Conservation (phyloP, 495 filamentous ascomycete genomes). For the Stereocaulon alpinum region DNA sequence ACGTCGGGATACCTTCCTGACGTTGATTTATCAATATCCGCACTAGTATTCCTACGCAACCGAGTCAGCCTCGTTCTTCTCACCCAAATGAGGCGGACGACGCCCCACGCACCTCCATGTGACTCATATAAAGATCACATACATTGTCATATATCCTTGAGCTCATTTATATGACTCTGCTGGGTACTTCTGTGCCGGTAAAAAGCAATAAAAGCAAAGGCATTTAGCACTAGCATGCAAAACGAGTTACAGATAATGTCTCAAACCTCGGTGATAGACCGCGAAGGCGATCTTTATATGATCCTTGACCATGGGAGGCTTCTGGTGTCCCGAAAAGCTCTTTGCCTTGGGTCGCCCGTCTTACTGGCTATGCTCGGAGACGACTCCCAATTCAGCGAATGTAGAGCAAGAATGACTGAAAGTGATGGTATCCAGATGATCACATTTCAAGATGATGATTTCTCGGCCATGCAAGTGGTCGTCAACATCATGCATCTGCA, state of each 20-base stretch:
- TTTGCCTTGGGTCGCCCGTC: background rate
- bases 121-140: no score
- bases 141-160: background rate
- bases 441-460: slow-evolving; percentile 3
- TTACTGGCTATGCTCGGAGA: background rate
- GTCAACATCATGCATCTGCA: slow-evolving; percentile 3
- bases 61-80: no score
- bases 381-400: slow-evolving; percentile 1
- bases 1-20: no score
- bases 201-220: no score
- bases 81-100: no score
- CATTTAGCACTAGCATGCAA: background rate
- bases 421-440: background rate
- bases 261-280: background rate
- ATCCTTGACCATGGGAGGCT: background rate
- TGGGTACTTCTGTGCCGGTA: no score
- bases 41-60: no score
- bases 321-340: background rate
- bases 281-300: slow-evolving; percentile 3
- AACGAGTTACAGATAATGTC: background rate
- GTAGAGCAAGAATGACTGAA: background rate
- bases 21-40: background rate
- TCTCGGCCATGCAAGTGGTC: background rate
- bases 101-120: background rate
- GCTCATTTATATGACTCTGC: background rate